phyloP scores from a whole-genome alignment of 169 alveolate genomes.

The Eimeria sp. region DNA sequence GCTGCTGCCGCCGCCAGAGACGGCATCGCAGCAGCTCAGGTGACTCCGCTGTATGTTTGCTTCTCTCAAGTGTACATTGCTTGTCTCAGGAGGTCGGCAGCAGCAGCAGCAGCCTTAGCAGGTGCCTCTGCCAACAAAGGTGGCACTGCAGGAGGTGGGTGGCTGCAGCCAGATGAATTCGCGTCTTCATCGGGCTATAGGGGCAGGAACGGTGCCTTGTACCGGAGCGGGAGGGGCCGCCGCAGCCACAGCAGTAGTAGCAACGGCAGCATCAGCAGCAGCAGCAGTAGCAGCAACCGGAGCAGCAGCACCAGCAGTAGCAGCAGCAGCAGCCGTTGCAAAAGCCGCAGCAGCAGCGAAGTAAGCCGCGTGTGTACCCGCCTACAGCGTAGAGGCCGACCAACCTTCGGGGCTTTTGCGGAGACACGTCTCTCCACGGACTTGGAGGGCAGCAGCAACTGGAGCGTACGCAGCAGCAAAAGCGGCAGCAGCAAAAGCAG shows the following conservation, averaged over 20 bases:
- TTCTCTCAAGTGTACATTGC: slow-evolving; percentile 43
- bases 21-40: slow-evolving; percentile 11
- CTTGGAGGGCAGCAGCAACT: neutral
- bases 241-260: neutral
- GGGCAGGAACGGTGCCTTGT: neutral
- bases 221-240: neutral
- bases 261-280: slow-evolving; percentile 14
- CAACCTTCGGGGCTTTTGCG: neutral
- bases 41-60: slow-evolving; percentile 37
- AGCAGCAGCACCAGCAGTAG: slow-evolving; percentile 10
- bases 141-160: neutral
- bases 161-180: neutral
- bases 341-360: slow-evolving; percentile 57
- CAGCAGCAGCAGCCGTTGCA: neutral
- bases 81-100: slow-evolving; percentile 29
- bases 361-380: neutral
- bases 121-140: neutral
- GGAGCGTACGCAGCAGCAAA: slow-evolving; percentile 46
- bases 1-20: slow-evolving; percentile 64
- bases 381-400: neutral
- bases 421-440: neutral
- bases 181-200: neutral
- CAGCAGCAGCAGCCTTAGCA: slow-evolving; percentile 34
- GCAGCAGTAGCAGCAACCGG: neutral
- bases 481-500: slow-evolving; percentile 43